Percentiles rank a stretch among this genome's conserved stretches.
Evolutionary conservation across 2,329 filamentous ascomycete genomes (phyloP).

Genomic region (Polychaeton citri): DNA sequence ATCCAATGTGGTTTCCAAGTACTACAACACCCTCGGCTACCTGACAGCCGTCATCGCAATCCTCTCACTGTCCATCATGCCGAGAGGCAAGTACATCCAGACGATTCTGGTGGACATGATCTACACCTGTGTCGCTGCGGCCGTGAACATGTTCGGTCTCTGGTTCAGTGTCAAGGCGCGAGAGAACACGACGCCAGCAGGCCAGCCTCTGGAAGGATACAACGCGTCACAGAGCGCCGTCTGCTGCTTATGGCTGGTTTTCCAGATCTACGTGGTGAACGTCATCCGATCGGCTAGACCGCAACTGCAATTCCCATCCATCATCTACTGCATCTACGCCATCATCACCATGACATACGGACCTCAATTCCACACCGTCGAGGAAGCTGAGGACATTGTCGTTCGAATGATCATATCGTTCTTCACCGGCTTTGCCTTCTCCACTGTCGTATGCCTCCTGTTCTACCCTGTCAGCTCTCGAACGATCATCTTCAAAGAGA

Average conservation of each 20-base stretch:
- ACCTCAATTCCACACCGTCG: conserved; percentile 43
- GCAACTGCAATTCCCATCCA: conserved; percentile 53
- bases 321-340: conserved; percentile 56
- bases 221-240: conserved; percentile 63
- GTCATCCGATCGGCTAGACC: conserved; percentile 51
- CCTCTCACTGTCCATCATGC: conserved; percentile 51
- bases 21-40: conserved; percentile 46
- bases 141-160: conserved; percentile 47
- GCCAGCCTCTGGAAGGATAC: conserved; percentile 33
- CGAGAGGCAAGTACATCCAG: conserved; percentile 59
- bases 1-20: conserved; percentile 31
- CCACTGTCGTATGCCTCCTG: conserved; percentile 49
- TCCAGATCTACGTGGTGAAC: conserved; percentile 56
- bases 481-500: conserved; percentile 49
- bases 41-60: conserved; percentile 53
- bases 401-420: conserved; percentile 46
- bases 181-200: conserved; percentile 36
- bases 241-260: conserved; percentile 56
- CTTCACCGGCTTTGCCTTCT: conserved; percentile 50
- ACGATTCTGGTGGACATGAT: conserved; percentile 47
- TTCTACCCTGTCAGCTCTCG: conserved; percentile 55
- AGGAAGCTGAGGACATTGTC: conserved; percentile 41
- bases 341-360: conserved; percentile 52
- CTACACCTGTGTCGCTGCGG: conserved; percentile 44
- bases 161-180: conserved; percentile 55